phyloP scores from a whole-genome alignment of 225 moss, liverwort and hornwort species.

The Polytrichum commune region DNA sequence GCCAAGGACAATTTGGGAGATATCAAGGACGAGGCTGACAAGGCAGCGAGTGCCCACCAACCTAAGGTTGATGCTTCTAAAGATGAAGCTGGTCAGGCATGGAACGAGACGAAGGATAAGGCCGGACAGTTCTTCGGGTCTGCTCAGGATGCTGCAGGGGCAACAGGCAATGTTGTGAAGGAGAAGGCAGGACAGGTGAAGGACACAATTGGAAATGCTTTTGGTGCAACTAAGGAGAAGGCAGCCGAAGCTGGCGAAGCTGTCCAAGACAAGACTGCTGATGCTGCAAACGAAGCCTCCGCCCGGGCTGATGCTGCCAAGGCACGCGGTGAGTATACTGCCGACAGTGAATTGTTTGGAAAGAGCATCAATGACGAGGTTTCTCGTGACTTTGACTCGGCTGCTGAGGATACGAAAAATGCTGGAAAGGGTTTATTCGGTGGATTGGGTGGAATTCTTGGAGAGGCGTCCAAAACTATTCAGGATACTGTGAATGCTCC shows the following conservation, averaged over 20 bases:
- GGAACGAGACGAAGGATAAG: slow-evolving; percentile 35
- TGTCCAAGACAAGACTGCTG: slow-evolving; percentile 26
- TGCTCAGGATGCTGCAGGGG: slow-evolving; percentile 29
- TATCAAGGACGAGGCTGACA: slow-evolving; percentile 32
- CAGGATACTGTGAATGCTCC: slow-evolving; percentile 58
- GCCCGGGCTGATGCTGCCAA: slow-evolving; percentile 30
- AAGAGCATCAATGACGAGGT: slow-evolving; percentile 2
- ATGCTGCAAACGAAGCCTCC: slow-evolving; percentile 22
- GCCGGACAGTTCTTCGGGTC: slow-evolving; percentile 29
- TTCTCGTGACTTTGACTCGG: slow-evolving; percentile 15
- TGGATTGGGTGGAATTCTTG: slow-evolving; percentile 20
- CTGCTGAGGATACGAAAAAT: slow-evolving; percentile 20
- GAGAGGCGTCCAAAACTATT: slow-evolving; percentile 41
- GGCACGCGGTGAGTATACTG: slow-evolving; percentile 36
- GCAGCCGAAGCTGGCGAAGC: slow-evolving; percentile 28
- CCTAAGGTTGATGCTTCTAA: slow-evolving; percentile 33
- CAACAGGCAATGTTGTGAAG: slow-evolving; percentile 33
- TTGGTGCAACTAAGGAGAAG: slow-evolving; percentile 47
- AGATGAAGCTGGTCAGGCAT: slow-evolving; percentile 25
- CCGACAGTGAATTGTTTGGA: slow-evolving; percentile 20
- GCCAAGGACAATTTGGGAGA: slow-evolving; percentile 32
- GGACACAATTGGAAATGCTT: slow-evolving; percentile 13
- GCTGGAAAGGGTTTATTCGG: slow-evolving; percentile 24
- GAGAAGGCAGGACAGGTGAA: slow-evolving; percentile 45
- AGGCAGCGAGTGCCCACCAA: slow-evolving; percentile 23